These are phyloP conservation scores for Ailanthus altissimus DNA, from an alignment of 345 rosid species.

Conservation along the genomic window DNA sequence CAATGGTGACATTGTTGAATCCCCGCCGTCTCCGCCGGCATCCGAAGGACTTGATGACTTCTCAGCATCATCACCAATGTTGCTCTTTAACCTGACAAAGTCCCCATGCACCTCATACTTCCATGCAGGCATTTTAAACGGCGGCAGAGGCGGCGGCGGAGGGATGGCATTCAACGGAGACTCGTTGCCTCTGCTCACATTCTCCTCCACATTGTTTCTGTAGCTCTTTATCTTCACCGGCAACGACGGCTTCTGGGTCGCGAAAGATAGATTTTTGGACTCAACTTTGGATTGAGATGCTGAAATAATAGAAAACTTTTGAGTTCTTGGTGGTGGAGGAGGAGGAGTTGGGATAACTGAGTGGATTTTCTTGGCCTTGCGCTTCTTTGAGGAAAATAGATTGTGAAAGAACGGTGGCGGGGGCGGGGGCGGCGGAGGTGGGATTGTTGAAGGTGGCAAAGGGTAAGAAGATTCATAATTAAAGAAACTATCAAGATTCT, in stretches of 20 bases:
- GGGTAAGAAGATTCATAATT: slow-evolving; percentile 30
- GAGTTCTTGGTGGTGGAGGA: slow-evolving; percentile 42
- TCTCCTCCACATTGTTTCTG: slow-evolving; percentile 33
- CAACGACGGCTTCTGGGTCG: slow-evolving; percentile 31
- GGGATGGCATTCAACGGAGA: slow-evolving; percentile 65
- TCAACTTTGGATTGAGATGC: slow-evolving; percentile 35
- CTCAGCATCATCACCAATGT: slow-evolving; percentile 40
- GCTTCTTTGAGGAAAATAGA: slow-evolving; percentile 64
- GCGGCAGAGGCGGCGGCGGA: slow-evolving; percentile 84
- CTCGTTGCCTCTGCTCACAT: slow-evolving; percentile 38
- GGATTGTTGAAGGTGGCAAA: slow-evolving; percentile 15
- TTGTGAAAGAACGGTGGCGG: slow-evolving; percentile 55
- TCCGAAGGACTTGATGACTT: slow-evolving; percentile 37
- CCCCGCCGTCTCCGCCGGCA: slow-evolving; percentile 26
- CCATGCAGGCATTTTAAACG: slow-evolving; percentile 68
- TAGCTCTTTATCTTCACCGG: slow-evolving; percentile 35
- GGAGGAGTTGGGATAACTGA: slow-evolving; percentile 46
- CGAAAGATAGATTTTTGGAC: neutral
- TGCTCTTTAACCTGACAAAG: slow-evolving; percentile 67
- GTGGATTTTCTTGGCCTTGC: slow-evolving; percentile 45
- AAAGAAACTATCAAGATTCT: slow-evolving; percentile 69
- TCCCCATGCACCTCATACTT: slow-evolving; percentile 62
- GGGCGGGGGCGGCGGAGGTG: slow-evolving; percentile 54
- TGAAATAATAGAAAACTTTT: slow-evolving; percentile 13
- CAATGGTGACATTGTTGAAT: slow-evolving; percentile 9